Base-by-base conservation (phyloP, 2,329 filamentous ascomycete genomes). In the Cladosporium oxysporum region DNA sequence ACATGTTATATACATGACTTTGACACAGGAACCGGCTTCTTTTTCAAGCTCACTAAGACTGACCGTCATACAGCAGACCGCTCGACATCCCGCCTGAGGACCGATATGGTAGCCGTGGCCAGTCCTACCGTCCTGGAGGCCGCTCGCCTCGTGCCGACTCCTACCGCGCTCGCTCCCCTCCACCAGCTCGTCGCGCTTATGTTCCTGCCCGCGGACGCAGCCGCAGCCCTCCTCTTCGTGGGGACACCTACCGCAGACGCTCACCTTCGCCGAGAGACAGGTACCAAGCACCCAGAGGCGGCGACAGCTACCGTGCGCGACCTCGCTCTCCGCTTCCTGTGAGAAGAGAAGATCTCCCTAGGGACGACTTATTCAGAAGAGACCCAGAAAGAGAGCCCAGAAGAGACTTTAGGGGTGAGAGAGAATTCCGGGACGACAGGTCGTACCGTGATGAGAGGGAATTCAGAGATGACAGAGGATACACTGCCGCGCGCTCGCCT, bases 171-270 rank as follows among this genome's bases (percentile, higher is more conserved):
- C 73, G 74, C 62, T 65, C 73, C 74, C 64, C 75, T 73, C 55
- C 85, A 33, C 85, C 84, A 49, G 79, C 81, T 23, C 77, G 80
- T 10, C 77, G 82, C 58, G 74, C 67, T 47, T 79, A 75, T 61
- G 58, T 80, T 77, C 18, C 65, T 49, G 61, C 66, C 64, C 41
- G 64, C 58, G 31, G 66, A 63, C 58, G 67, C 16, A 66, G 58
- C 29, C 62, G 62, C 29, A 66, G 64, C 50, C 58, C 64, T 21
- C 64, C 64, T 29, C 47, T 49, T 44, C 55, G 64, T 44, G 58
- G 33, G 41, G 75, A 77, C 63, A 70, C 71, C 21, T 77, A 68
- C 47, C 66, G 75, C 55, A 69, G 75, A 61, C 72, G 75, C 50
- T 74, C 75, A 35, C 75, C 75, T 28, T 73, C 73, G 18, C 73